These are phyloP conservation scores for Bryoerythrophyllum caledonicum DNA, from an alignment of 225 moss, liverwort and hornwort species.

Conservation along the genomic window DNA sequence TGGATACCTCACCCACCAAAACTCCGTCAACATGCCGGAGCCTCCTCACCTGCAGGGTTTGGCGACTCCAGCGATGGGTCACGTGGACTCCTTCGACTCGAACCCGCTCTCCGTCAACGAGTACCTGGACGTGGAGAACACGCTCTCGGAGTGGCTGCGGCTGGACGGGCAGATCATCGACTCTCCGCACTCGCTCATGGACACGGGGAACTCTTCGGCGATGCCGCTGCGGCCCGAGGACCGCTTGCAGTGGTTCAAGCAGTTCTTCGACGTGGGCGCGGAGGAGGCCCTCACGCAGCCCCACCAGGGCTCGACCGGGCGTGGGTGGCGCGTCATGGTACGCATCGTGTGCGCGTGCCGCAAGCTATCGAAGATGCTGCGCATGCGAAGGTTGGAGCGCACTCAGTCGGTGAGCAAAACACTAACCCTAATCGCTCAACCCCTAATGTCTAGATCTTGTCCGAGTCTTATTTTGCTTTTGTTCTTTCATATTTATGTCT, in stretches of 20 bases:
- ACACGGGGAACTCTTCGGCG: slow-evolving; percentile 21
- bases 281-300: slow-evolving; percentile 30
- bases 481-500: too few species aligned
- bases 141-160: slow-evolving; percentile 28
- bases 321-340: slow-evolving; percentile 46
- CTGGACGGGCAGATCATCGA: slow-evolving; percentile 3
- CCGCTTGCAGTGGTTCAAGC: slow-evolving; percentile 37
- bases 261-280: slow-evolving; percentile 29
- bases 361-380: slow-evolving; percentile 31
- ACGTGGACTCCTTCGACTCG: slow-evolving; percentile 28
- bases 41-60: slow-evolving; percentile 18
- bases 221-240: slow-evolving; percentile 26
- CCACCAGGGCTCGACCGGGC: slow-evolving; percentile 11
- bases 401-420: slow-evolving; percentile 22
- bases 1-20: slow-evolving; percentile 1
- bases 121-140: slow-evolving; percentile 24
- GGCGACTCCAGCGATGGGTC: slow-evolving; percentile 22
- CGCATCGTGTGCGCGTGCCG: slow-evolving; percentile 48
- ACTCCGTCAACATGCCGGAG: slow-evolving; percentile 12
- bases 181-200: neutral
- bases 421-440: neutral
- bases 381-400: slow-evolving; percentile 29
- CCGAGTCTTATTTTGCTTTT: too few species aligned
- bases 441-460: too few species aligned
- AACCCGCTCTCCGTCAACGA: slow-evolving; percentile 30